Base-by-base conservation (phyloP, 495 filamentous ascomycete species). In the Penicillium alfredii region DNA sequence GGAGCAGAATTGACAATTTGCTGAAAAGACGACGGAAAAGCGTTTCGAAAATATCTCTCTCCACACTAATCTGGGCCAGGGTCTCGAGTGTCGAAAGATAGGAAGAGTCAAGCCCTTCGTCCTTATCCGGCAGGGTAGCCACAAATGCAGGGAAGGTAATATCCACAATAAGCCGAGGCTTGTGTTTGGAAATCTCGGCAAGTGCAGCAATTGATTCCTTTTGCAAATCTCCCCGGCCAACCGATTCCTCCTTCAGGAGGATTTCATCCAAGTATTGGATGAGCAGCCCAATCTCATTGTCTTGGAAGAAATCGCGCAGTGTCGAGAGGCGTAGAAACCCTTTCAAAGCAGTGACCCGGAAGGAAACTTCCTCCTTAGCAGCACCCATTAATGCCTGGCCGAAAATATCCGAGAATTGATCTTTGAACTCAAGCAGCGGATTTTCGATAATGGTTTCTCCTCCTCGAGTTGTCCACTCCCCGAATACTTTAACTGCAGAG, bases 131-230 rank as follows among this genome's bases (percentile, higher is more conserved):
- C 2, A 87, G 61, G 17, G 74, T 72, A 1, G 81, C 81, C 63
- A 86, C 76, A 48, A 87, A 85, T 7, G 77, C 76, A 9, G 82
- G 82, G 56, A 87, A 80, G 0, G 81, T 82, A 19, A 80, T 78
- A 32, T 84, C 72, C 57, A 83, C 74, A 12, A 87, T 78, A 15
- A 82, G 53, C n/a, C 71, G 69, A 8, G 81, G 76, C 44, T 80
- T 82, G 33, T 77, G 66, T 42, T 73, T 80, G 6, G 81, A 81
- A 31, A 87, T 72, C 19, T 80, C 72, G 7, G 75, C 68, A 26
- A 87, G 62, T 26, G 74, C 73, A 28, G 69, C 55, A 31, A 86
- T 76, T n/a, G 82, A 77, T 49, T 78, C 72, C 23, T 74, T 72
- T 46, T 76, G 74, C 37, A 81, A 53, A 37, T 81, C 69, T 43